Conservation (phyloP, 371 early-diverging fungal genomes). For the Parasitella parasitica region DNA sequence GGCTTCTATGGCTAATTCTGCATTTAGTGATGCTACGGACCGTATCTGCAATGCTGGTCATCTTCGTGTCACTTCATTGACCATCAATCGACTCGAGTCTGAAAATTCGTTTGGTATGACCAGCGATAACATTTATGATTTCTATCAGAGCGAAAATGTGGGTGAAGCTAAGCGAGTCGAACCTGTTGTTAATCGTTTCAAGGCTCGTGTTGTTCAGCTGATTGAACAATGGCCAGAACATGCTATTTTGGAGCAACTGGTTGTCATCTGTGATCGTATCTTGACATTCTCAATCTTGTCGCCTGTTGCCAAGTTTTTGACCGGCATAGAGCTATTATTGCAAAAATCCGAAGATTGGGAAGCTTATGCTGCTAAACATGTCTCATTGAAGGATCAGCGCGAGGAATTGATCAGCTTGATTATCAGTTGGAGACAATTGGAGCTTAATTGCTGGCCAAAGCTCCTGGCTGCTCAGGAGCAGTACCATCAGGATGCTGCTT, state of each 20-base stretch:
- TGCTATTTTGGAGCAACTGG: constrained; percentile 76
- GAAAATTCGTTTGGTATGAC: constrained; percentile 38
- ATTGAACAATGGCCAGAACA: constrained; percentile 91
- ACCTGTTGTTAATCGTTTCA: constrained; percentile 67
- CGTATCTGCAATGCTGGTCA: constrained; percentile 35
- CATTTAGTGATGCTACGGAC: constrained; percentile 31
- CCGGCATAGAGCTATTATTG: constrained; percentile 86
- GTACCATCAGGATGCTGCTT: constrained; percentile 61
- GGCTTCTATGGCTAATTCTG: constrained; percentile 32
- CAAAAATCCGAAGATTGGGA: constrained; percentile 95
- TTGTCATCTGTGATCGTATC: constrained; percentile 68
- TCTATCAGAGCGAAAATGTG: constrained; percentile 84
- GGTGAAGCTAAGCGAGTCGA: constrained; percentile 69
- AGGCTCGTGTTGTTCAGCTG: constrained; percentile 61
- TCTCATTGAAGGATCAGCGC: constrained; percentile 74
- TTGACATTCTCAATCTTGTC: constrained; percentile 76
- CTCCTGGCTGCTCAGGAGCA: constrained; percentile 82
- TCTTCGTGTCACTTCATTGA: constrained; percentile 29
- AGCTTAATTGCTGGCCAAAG: constrained; percentile 90
- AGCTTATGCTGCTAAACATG: constrained; percentile 81
- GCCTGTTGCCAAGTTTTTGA: constrained; percentile 88
- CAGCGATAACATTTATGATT: constrained; percentile 70
- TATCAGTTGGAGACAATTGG: constrained; percentile 90
- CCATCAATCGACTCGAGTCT: constrained; percentile 40
- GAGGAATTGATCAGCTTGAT: constrained; percentile 75